These are phyloP conservation scores for Whalleya microplaca DNA, from an alignment of 2,329 filamentous ascomycete species.

Conservation along the genomic window DNA sequence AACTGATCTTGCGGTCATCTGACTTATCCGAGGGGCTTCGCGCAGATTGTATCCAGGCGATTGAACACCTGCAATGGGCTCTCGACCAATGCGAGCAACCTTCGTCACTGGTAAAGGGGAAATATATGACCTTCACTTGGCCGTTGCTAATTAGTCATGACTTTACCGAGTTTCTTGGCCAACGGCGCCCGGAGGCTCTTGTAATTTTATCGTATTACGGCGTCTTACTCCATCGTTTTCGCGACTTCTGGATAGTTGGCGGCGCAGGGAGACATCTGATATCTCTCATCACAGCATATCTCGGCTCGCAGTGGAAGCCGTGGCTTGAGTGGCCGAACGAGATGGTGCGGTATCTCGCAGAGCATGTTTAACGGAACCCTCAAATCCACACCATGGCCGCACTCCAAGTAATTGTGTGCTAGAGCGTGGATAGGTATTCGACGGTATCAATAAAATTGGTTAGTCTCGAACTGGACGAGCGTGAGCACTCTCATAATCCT, in stretches of 20 bases:
- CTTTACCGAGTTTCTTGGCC: slow-evolving; percentile 16
- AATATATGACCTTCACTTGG: slow-evolving; percentile 12
- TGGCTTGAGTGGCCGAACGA: slow-evolving; percentile 15
- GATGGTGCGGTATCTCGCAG: not conserved
- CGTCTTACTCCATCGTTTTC: slow-evolving; percentile 1
- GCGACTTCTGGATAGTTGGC: slow-evolving; percentile 17
- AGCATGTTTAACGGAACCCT: not conserved
- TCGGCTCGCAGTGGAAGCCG: slow-evolving; percentile 7
- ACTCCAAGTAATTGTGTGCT: not conserved
- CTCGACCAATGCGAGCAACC: slow-evolving; percentile 9
- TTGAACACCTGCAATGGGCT: slow-evolving; percentile 15
- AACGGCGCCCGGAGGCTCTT: slow-evolving; percentile 10
- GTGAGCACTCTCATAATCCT: too few relatives aligned
- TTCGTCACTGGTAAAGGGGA: not conserved
- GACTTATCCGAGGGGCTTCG: slow-evolving; percentile 6
- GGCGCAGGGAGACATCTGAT: slow-evolving; percentile 10
- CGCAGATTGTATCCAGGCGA: slow-evolving; percentile 6
- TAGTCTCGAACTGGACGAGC: too few relatives aligned
- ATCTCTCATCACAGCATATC: slow-evolving; percentile 1
- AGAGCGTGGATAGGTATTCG: not conserved
- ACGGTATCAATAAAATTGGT: not conserved
- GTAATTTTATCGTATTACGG: slow-evolving; percentile 18
- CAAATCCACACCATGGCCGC: not conserved
- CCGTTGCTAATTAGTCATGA: slow-evolving; percentile 10
- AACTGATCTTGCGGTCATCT: slow-evolving; percentile 6